A percentile compares a stretch with the other conserved stretches of the same genome.
Evolutionary conservation across 345 rosid genomes (phyloP).

Genomic region (Balakata baccata): DNA sequence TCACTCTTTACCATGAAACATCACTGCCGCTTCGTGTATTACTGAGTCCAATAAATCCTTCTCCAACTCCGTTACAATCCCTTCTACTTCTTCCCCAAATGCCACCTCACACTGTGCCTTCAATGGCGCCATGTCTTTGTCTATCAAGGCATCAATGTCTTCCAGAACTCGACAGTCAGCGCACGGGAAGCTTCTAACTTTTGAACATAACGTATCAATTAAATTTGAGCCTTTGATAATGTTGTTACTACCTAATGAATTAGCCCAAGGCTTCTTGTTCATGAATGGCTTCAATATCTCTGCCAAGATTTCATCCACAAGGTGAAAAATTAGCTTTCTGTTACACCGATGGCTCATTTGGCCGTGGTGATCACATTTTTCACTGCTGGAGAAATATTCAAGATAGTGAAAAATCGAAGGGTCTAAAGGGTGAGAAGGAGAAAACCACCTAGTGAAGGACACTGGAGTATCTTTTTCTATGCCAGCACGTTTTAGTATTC

Average conservation of each 20-base stretch:
- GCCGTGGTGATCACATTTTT: conserved; percentile 11
- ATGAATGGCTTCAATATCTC: conserved; percentile 53
- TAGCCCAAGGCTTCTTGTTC: conserved; percentile 49
- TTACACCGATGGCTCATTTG: conserved; percentile 48
- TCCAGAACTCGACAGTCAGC: conserved; percentile 60
- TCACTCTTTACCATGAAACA: conserved; percentile 1
- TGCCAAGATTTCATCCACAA: conserved; percentile 59
- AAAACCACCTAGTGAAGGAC: conserved; percentile 52
- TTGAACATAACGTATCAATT: conserved; percentile 30
- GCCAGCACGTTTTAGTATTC: conserved; percentile 50
- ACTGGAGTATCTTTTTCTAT: conserved; percentile 46
- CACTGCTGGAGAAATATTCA: conserved; percentile 34
- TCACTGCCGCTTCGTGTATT: conserved; percentile 44
- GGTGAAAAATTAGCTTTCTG: conserved; percentile 59
- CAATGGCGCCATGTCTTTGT: conserved; percentile 42
- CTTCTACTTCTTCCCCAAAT: conserved; percentile 55
- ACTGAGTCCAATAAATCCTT: conserved; percentile 45
- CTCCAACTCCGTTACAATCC: conserved; percentile 46
- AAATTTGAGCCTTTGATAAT: conserved; percentile 40
- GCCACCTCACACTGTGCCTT: conserved; percentile 17
- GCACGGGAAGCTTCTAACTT: conserved; percentile 40
- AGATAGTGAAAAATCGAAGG: conserved; percentile 64
- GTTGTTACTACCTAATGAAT: not conserved
- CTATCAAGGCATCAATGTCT: conserved; percentile 60
- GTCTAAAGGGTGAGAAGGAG: conserved; percentile 64